These are phyloP conservation scores for Coprinopsis cinerea DNA, from an alignment of 768 basidiomycete species.

Conservation along the genomic window DNA sequence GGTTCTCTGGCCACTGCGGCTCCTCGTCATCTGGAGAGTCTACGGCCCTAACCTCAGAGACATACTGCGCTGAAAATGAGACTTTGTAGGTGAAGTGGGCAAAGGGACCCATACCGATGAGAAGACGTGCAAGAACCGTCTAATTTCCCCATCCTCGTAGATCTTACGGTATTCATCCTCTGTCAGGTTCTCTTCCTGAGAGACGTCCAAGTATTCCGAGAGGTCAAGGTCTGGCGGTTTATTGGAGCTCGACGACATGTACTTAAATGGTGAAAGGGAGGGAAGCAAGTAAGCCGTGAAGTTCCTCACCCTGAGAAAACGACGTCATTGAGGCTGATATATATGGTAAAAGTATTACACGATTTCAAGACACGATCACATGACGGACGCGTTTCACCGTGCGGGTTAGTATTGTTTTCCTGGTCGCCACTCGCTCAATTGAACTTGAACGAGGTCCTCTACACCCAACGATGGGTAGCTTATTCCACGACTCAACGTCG, in stretches of 20 bases:
- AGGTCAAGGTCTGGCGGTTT: neutral
- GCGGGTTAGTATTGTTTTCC: too few relatives aligned
- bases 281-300: too few relatives aligned
- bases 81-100: constrained; percentile 11
- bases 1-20: neutral
- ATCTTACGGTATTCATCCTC: constrained; percentile 41
- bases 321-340: too few relatives aligned
- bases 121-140: constrained; percentile 56
- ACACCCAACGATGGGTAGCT: neutral
- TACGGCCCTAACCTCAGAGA: constrained; percentile 46
- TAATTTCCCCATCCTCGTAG: constrained; percentile 61
- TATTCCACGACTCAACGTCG: neutral
- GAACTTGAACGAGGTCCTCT: neutral
- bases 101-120: constrained; percentile 53
- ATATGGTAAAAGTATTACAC: neutral
- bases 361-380: constrained; percentile 11
- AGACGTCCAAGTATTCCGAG: neutral
- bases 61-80: constrained; percentile 36
- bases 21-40: constrained; percentile 9
- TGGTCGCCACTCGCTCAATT: too few relatives aligned
- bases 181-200: neutral
- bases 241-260: neutral
- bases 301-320: too few relatives aligned
- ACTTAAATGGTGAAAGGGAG: neutral
- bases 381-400: constrained; percentile 10